phyloP scores from a whole-genome alignment of 2,329 filamentous ascomycete species.

The Ophioceras dolichostomum region DNA sequence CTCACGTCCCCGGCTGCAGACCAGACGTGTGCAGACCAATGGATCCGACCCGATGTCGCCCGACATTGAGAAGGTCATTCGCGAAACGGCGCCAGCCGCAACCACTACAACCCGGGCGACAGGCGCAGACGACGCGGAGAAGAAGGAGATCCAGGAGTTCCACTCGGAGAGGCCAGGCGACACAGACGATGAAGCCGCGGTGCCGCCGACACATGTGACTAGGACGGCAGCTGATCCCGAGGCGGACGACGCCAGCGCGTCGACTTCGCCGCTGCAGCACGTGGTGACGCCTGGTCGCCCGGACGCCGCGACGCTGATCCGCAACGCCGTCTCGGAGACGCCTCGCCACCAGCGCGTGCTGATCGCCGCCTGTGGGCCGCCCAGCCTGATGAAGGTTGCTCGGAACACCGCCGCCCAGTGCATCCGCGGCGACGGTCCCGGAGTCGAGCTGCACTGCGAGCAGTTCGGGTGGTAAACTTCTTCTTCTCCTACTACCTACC shows the following conservation, averaged over 20 bases:
- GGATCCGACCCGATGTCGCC: conserved; percentile 3
- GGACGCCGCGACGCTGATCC: conserved; percentile 24
- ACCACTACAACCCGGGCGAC: conserved; percentile 2
- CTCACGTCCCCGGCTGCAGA: neutral
- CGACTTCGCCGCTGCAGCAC: conserved; percentile 9
- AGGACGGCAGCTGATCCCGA: neutral
- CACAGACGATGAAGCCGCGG: conserved; percentile 4
- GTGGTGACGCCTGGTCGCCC: conserved; percentile 25
- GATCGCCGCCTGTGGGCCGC: conserved; percentile 35
- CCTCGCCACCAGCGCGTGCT: conserved; percentile 23
- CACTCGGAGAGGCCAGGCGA: conserved; percentile 8
- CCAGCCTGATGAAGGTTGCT: conserved; percentile 28
- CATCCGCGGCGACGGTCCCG: conserved; percentile 30
- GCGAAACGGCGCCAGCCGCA: conserved; percentile 1
- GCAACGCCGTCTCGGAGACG: conserved; percentile 20
- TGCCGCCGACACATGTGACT: neutral
- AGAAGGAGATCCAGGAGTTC: neutral
- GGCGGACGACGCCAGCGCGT: conserved; percentile 2
- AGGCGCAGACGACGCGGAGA: neutral
- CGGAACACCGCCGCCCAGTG: conserved; percentile 28
- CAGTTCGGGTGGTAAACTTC: conserved; percentile 30
- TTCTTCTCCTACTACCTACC: no score
- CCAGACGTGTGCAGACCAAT: no score
- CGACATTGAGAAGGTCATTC: conserved; percentile 11
- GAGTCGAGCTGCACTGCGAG: conserved; percentile 38